Evolutionary conservation across 495 filamentous ascomycete genomes (phyloP), one percentile per base, ranked within the genome.

Genomic region (Podospora sp.): DNA sequence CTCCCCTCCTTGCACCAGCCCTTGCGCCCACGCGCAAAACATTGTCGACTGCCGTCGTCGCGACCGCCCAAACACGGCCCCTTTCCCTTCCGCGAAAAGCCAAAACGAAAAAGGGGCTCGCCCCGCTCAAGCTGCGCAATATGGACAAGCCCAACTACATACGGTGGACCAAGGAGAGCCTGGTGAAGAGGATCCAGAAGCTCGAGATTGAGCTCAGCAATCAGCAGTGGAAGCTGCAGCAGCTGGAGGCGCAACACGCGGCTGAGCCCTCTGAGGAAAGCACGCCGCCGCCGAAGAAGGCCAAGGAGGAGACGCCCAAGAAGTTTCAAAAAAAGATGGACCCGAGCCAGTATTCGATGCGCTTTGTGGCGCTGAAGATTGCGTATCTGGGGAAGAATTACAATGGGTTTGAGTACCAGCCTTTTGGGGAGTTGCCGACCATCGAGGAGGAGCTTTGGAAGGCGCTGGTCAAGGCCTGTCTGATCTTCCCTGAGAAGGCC

Each of bases 401-500:
- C 75, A 93, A 94, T 78, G 96, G 95, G 2, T 93, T 93, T 68
- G 95, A 98, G 80, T 88, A 92, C 78, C 88, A 92, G 68, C 79
- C 82, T 50, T 85, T 85, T 60, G 89, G 88, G 65, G 76, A 70
- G 0, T 71, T 90, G 40, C 90, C 94, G 52, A 93, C 92, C 0
- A 88, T 99, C 66, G 95, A 99, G 79, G 94, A 96, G 75, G 88
- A 90, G 73, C 73, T 99, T 55, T 98, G 93, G 91, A 91, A 92
- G 76, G 96, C 94, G 1, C 76, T 99, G 62, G 85, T 88, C 55
- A 92, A 90, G 72, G 87, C 88, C 14, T 87, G 88, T 40, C 80
- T 99, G 52, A 94, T 99, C 63, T 88, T 89, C 65, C 92, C 94
- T 2, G 81, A 85, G 18, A 82, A 83, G 6, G 75, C 79, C 5